Conservation (phyloP, 108 stramenopile genomes). For the Asterionellopsis glacialis region DNA sequence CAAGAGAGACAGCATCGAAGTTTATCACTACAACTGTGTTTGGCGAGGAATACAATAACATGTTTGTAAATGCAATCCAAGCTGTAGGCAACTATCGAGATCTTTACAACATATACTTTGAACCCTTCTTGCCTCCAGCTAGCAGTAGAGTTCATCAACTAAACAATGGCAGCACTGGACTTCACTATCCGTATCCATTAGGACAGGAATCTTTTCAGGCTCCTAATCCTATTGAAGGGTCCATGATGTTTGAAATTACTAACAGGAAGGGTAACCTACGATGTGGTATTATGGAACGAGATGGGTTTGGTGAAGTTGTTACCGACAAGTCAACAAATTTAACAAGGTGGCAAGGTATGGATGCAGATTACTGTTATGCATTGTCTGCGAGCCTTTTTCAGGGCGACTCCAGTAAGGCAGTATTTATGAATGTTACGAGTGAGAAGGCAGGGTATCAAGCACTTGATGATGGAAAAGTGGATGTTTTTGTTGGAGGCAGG, state of each 20-base stretch:
- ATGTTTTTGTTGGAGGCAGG: no score
- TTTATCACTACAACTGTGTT: constrained; percentile 5
- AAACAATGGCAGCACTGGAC: constrained; percentile 30
- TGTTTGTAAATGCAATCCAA: constrained; percentile 27
- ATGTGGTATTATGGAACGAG: constrained; percentile 11
- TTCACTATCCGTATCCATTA: constrained; percentile 40
- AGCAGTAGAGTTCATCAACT: no score
- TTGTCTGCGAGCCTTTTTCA: constrained; percentile 41
- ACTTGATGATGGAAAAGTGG: no score
- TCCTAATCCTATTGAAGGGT: background rate
- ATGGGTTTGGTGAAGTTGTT: no score
- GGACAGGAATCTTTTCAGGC: constrained; percentile 1
- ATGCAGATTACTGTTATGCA: constrained; percentile 42
- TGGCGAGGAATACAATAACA: constrained; percentile 7
- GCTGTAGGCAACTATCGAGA: constrained; percentile 51
- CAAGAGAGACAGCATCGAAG: constrained; percentile 4
- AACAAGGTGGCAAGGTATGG: constrained; percentile 20
- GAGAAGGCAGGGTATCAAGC: no score
- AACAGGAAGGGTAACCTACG: constrained; percentile 17
- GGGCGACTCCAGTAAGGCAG: no score
- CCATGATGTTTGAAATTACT: constrained; percentile 4
- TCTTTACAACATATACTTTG: constrained; percentile 12
- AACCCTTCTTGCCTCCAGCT: background rate
- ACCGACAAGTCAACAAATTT: no score
- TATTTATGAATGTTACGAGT: no score